phyloP scores from a whole-genome alignment of 1,139 yeast genomes.

The Taphrina communis region DNA sequence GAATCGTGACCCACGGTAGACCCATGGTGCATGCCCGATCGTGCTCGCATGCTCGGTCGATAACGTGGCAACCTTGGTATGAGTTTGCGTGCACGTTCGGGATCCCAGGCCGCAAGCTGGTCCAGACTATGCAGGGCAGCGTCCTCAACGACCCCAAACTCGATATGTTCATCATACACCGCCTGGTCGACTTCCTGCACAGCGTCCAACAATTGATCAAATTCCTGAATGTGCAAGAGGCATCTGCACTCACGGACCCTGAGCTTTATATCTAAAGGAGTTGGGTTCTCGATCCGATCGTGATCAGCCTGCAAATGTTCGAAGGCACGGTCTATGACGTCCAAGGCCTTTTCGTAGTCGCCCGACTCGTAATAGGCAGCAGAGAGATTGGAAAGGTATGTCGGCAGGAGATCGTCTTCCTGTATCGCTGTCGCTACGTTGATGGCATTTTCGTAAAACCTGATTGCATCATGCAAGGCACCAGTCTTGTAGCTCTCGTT shows the following conservation, averaged over 20 bases:
- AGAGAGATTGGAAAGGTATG: conserved; percentile 32
- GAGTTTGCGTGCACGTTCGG: conserved; percentile 29
- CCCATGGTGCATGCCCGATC: conserved; percentile 19
- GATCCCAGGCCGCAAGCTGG: conserved; percentile 35
- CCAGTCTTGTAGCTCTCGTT: conserved; percentile 33
- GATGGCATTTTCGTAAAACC: conserved; percentile 28
- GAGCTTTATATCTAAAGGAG: conserved; percentile 30
- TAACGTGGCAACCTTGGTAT: conserved; percentile 29
- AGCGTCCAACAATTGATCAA: conserved; percentile 37
- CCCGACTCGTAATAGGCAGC: conserved; percentile 38
- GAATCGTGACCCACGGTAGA: conserved; percentile 17
- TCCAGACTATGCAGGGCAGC: conserved; percentile 39
- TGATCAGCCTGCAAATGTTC: conserved; percentile 24
- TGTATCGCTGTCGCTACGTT: conserved; percentile 22
- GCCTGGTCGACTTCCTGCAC: conserved; percentile 37
- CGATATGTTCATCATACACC: conserved; percentile 35
- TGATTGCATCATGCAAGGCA: conserved; percentile 23
- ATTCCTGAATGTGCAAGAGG: conserved; percentile 35
- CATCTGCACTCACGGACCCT: conserved; percentile 37
- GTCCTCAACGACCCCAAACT: conserved; percentile 39
- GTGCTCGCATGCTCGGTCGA: conserved; percentile 27
- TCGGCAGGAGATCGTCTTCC: conserved; percentile 22
- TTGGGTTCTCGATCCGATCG: conserved; percentile 1
- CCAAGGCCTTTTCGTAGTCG: conserved; percentile 36
- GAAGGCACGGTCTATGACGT: conserved; percentile 37